Evolutionary conservation across 1,284 basidiomycete species (phyloP), one percentile per base, ranked within the genome.

Genomic region (Xanthoconium separans): DNA sequence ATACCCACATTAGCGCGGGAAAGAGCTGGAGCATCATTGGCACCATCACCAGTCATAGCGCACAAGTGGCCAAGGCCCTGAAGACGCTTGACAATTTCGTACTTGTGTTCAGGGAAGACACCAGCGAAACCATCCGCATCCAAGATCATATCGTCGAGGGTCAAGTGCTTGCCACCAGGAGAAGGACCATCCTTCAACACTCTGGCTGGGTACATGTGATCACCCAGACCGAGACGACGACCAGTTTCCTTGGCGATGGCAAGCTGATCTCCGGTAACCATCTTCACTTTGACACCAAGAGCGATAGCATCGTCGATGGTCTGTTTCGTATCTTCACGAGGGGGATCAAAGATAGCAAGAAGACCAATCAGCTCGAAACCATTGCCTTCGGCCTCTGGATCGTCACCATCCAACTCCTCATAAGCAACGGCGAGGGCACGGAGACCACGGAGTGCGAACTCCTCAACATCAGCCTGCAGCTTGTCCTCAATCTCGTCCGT

Each of bases 181-280:
- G 79, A 75, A 57, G 85, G 87, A 44, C 87, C 89, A 34, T 90
- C 86, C 78, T 90, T 89, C 69, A 92, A 79, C 34, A 91, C 89
- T 79, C 89, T 91, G 54, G 89, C 83, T 50, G 87, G 83, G 78
- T 91, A 91, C 89, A 92, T 91, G 77, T 92, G 89, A 72, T 91
- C 89, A 72, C 89, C 89, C 60, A 92, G 80, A 70, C 95, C 95
- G 55, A 98, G 91, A 81, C 95, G 92, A 76, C 95, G 91, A 65
- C 96, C 95, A 60, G 95, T 98, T 77, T 98, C 96, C 86, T 98
- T 98, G 56, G 95, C 95, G 64, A 98, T 98, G 65, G 96, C 95
- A 70, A 98, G 92, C 80, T 98, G 94, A 75, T 98, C 95, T 85
- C 95, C 95, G 46, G 95, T 98, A 61, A 98, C 95, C 96, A 98